Evolutionary conservation across 2,329 filamentous ascomycete genomes (phyloP), one percentile per base, ranked within the genome.

Genomic region (Colletotrichum noveboracense): DNA sequence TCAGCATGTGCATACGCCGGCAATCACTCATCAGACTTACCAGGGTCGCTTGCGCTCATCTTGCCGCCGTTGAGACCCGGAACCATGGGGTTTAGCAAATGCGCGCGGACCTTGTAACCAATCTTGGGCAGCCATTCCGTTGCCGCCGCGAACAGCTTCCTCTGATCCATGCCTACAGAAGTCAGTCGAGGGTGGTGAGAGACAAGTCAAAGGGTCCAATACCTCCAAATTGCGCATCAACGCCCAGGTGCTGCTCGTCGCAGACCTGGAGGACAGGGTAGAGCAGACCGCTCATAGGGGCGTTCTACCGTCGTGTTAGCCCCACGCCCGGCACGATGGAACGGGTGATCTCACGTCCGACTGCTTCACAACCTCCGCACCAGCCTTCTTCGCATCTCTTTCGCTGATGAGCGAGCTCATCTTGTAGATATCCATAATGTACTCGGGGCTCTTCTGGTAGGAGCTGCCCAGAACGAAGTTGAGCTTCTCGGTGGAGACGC

Each of bases 341-440:
- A 16, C 6, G 10, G 28, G 8, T 60, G 16, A 18, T 32, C 74
- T 76, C 34, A 76, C 74, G 72, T 91, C 91, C 5, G 94, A 92
- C 87, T 98, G 96, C 89, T 98, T 98, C 78, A 99, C 96, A 9
- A 98, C 92, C 85, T 98, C 97, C 3, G 95, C 94, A 52, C 96
- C 96, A 0, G 96, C 96, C 85, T 95, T 97, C 85, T 96, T 95
- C 18, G 96, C 95, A 81, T 97, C 93, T 82, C 96, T 92, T 85
- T 96, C 92, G 16, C 93, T 93, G 7, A 94, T 91, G 69, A 95
- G 85, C 5, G 91, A 91, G 61, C 90, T 91, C 78, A 98, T 84
- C 82, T 94, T 92, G 86, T 96, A 96, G 38, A 98, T 86, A 83
- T 98, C 96, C 94, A 98, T 97, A 76, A 93, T 76, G 86, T 98